phyloP scores from a whole-genome alignment of 2,329 filamentous ascomycete species.

The Thermothelomyces thermophilus region DNA sequence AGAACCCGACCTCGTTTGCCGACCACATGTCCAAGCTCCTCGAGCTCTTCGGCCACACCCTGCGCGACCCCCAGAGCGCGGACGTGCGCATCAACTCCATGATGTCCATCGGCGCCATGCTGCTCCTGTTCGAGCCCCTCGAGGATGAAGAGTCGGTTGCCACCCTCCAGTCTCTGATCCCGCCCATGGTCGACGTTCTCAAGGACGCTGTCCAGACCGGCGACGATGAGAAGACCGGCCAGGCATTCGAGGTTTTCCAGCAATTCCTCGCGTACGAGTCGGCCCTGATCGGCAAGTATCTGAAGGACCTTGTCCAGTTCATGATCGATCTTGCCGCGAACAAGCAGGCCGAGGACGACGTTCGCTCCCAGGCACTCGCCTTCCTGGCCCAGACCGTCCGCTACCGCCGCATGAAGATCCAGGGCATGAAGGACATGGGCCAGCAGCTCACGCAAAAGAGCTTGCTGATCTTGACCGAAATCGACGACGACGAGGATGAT shows the following conservation, averaged over 20 bases:
- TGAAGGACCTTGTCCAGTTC: conserved; percentile 84
- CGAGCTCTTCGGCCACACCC: conserved; percentile 75
- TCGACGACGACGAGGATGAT: conserved; percentile 71
- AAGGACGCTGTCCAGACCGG: conserved; percentile 73
- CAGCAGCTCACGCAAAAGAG: conserved; percentile 81
- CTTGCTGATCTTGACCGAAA: conserved; percentile 83
- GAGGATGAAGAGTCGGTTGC: conserved; percentile 69
- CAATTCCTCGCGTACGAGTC: conserved; percentile 87
- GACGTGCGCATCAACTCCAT: conserved; percentile 95
- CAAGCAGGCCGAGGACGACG: conserved; percentile 72
- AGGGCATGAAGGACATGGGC: conserved; percentile 76
- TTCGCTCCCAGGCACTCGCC: conserved; percentile 80
- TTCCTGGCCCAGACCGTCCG: conserved; percentile 91
- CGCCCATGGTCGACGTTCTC: conserved; percentile 81
- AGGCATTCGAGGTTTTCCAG: conserved; percentile 95
- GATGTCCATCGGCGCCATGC: conserved; percentile 78
- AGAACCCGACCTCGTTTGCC: conserved; percentile 75
- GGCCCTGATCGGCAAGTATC: conserved; percentile 73
- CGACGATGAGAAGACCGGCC: conserved; percentile 82
- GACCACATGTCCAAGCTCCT: conserved; percentile 77
- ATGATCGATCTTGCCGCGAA: conserved; percentile 85
- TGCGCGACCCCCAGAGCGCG: conserved; percentile 81
- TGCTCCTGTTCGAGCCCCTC: conserved; percentile 81
- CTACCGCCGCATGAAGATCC: conserved; percentile 92
- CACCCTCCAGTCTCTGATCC: conserved; percentile 73